Base-by-base conservation (phyloP, 169 alveolate genomes). In the Plasmodium adleri region DNA sequence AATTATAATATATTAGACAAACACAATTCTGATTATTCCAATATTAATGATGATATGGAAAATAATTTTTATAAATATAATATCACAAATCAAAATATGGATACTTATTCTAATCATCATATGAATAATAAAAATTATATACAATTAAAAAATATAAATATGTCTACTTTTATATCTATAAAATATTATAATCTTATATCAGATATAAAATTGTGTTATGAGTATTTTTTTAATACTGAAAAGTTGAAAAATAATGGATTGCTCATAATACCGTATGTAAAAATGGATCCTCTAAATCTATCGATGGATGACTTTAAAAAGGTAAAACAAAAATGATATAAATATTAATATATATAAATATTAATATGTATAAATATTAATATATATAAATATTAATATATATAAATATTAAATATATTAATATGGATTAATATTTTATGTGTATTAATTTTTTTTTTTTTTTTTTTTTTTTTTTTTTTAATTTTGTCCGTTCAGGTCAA, bases 231-330 rank as follows among this genome's bases (percentile, higher is more conserved):
- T n/a, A 43, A 68, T 62, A 28, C 63, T 3, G 1, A 24, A 56
- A 28, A 32, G 8, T 26, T 24, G 6, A 49, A 70, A 58, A 45
- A 9, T 17, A 12, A 10, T 1, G 58, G 28, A 22, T 15, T 70
- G 3, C 10, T 22, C 1, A 56, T 83, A 32, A 39, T 39, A 39
- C 91, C 91, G 2, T 58, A 68, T 47, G 64, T 58, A 2, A 49
- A 59, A 8, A 72, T 71, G 17, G 26, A 68, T 1, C 91, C 86
- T 3, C 32, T 54, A 4, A 7, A 26, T 50, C 17, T 83, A 13
- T 83, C 91, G 9, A 6, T 70, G 28, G 86, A 83, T 32, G 83
- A 54, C 56, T 73, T 83, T 70, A 83, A 72, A 28, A 83, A 56
- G 20, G 91, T 83, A 83, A 60, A 26, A 13, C 9, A 43, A 9